Base-by-base conservation (phyloP, 78 protist genomes). In the Abeoforma whisleri region DNA sequence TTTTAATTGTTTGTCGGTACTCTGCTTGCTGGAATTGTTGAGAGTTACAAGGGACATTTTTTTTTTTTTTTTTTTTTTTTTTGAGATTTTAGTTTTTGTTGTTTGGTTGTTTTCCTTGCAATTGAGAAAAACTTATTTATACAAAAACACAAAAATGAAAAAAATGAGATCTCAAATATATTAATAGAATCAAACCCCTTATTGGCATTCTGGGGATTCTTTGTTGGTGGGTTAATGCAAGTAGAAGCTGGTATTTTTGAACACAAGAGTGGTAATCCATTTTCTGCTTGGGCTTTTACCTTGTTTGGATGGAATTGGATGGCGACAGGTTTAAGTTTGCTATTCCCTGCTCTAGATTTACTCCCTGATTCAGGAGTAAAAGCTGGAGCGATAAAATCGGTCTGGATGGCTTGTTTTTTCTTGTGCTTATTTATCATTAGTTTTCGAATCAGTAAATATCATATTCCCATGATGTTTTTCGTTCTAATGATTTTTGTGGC, bases 221-320 rank as follows among this genome's bases (percentile, higher is more conserved):
- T 72, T 34, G 12, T 72, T 34, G 76, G 76, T 5, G 76, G 76
- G 12, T 34, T 72, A 16, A 35, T 72, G 76, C 76, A 72, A 12
- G 12, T 72, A 5, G 33, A 37, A 35, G 2, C 76, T 35, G 76
- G 76, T 35, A 19, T 72, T 5, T 2, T 2, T 2, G 76, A 72
- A 12, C 76, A 72, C 57, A 34, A 72, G 12, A 34, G 76, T 12
- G 76, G 76, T 35, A 16, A 5, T 5, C 12, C 12, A 12, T 72
- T 72, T 12, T 2, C 32, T 35, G 35, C 57, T 35, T 72, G 76
- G 76, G 2, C 12, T 5, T 72, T 2, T 35, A 72, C 76, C 12
- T 34, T 35, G 5, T 72, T 2, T 5, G 76, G 76, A 16, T 72
- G 76, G 57, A n/a, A n/a, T n/a, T 19, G 12, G 33, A 12, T 34